Evolutionary conservation across 83 land plant species (phyloP).

Genomic region (Larix sibirica): DNA sequence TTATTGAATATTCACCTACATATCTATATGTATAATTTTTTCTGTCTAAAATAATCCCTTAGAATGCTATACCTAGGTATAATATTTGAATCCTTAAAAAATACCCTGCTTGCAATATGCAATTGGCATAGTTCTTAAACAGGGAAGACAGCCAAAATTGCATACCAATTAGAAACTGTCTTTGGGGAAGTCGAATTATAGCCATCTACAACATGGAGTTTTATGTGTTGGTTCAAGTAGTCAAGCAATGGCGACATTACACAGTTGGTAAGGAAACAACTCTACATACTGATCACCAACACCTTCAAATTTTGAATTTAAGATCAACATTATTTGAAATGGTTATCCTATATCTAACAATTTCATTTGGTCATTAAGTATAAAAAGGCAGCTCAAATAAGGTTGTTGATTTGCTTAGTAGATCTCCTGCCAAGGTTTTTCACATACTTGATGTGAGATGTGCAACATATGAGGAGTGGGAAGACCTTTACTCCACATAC

Average conservation of each 20-base stretch:
- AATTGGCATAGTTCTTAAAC: not conserved
- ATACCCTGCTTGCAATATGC: no score
- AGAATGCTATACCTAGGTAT: no score
- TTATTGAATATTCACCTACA: no score
- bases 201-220: not conserved
- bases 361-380: not conserved
- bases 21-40: no score
- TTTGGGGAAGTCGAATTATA: not conserved
- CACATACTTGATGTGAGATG: not conserved
- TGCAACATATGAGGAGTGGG: not conserved
- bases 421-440: no score
- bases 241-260: not conserved
- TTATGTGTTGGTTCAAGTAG: not conserved
- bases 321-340: not conserved
- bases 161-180: not conserved
- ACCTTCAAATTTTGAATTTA: not conserved
- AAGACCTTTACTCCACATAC: not conserved
- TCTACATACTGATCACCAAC: not conserved
- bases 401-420: not conserved
- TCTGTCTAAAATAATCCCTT: no score
- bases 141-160: not conserved
- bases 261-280: not conserved
- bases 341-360: not conserved
- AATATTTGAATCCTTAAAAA: no score
- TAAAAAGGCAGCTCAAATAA: not conserved